Evolutionary conservation across 257 asterid genomes (phyloP), one percentile per base, ranked within the genome.

Genomic region (Solanum lignicaule): DNA sequence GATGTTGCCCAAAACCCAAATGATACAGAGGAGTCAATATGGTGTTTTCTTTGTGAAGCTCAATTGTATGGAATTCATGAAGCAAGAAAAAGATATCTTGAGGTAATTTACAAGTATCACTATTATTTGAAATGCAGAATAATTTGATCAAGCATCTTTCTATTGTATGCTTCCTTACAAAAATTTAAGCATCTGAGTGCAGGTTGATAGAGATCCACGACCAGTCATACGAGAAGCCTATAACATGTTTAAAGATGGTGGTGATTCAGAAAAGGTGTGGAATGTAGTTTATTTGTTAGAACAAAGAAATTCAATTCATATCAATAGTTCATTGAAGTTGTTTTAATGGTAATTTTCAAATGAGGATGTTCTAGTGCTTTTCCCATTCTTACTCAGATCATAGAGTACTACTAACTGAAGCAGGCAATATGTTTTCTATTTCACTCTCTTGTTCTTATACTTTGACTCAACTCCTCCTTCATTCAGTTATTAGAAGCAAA

Each of bases 21-120:
- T 88, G 99, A 96, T n/a, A 96, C 98, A 2, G 99, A 96, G 87
- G 99, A 96, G 92, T 95, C 99, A 82, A 96, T 96, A 90, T 96
- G 99, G 99, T 96, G 97, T 90, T 96, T 94, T 91, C 97, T 96
- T n/a, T 95, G 99, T 90, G 99, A 96, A 92, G 96, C 98, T 88
- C 98, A 93, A 88, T 75, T 94, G 83, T 93, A 95, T 86, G 98
- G 98, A 60, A 93, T 90, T 72, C 94, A 93, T 90, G 98, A 95
- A 92, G 98, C 99, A 75, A 93, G 99, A 88, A 93, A 81, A 84
- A 92, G 92, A 73, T 96, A 93, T 92, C 92, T 96, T 69, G 95
- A 94, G 98, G 72, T 55, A 52, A 52, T 52, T 52, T 52, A 52
- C n/a, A 52, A 52, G 62, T 18, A 6, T 52, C 9, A 0, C n/a